A percentile compares a stretch with the other conserved stretches of the same genome.
phyloP scores from a whole-genome alignment of 2,329 filamentous ascomycete genomes.

The Dactylellina drechsleri region DNA sequence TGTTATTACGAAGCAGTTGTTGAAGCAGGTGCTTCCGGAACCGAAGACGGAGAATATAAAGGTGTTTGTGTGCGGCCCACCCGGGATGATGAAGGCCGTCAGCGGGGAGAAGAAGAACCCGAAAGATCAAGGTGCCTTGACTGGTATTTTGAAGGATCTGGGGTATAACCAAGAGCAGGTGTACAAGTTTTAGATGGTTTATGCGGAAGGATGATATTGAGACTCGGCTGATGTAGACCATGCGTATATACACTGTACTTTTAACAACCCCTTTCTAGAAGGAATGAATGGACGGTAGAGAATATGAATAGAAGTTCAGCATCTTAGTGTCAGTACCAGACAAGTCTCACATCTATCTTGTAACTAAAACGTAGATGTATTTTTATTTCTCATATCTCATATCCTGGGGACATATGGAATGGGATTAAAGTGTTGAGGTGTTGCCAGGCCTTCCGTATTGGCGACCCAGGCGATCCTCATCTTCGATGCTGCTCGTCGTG shows the following conservation, averaged over 20 bases:
- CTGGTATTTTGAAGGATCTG: slow-evolving; percentile 81
- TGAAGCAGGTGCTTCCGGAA: slow-evolving; percentile 94
- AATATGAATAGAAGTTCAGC: no score
- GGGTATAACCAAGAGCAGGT: slow-evolving; percentile 68
- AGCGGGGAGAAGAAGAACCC: slow-evolving; percentile 90
- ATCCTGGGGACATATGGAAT: background rate
- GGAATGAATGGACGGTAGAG: no score
- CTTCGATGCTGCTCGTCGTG: slow-evolving; percentile 9
- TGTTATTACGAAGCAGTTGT: slow-evolving; percentile 85
- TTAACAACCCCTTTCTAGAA: background rate
- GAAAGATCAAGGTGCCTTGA: slow-evolving; percentile 91
- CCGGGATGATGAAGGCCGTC: slow-evolving; percentile 73
- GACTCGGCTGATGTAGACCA: no score
- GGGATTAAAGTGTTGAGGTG: slow-evolving; percentile 27
- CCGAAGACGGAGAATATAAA: slow-evolving; percentile 93
- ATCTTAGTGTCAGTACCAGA: no score
- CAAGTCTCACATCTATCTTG: no score
- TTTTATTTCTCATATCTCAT: no score
- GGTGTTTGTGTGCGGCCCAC: slow-evolving; percentile 81
- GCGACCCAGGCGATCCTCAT: slow-evolving; percentile 37
- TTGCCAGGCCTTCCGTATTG: slow-evolving; percentile 44
- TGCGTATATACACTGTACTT: background rate
- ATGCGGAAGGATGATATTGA: background rate
- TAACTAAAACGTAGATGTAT: no score
- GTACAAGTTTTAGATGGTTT: slow-evolving; percentile 35